Evolutionary conservation across 306 rosid species (phyloP), one percentile per base, ranked within the genome.

Genomic region (Casuarina equisetifolia): DNA sequence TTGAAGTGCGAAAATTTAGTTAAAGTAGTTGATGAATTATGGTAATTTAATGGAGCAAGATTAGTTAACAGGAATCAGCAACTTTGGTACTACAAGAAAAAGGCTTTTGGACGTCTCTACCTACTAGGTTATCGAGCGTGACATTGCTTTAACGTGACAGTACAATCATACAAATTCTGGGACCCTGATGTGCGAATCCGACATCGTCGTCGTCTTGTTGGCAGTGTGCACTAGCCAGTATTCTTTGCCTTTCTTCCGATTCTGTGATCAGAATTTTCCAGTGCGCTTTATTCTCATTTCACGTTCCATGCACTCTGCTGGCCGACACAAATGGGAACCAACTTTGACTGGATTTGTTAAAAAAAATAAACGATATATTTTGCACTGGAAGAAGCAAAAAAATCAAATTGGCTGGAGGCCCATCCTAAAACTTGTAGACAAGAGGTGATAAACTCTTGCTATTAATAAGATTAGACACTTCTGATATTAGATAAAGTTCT

Each of bases 131-230:
- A 71, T 63, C 4, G 45, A 76, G 44, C 40, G 43, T 11, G 75
- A 66, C 77, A 38, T 52, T 62, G 64, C 32, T 42, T 40, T 4
- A n/a, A 12, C 20, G 68, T 9, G 46, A 15, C 72, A 51, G 38
- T 61, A 55, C 25, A 11, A 57, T n/a, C 53, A 51, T 49, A 58
- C 76, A 78, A 69, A 80, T 40, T 9, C 44, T 46, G 85, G 74
- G 78, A 11, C 72, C 81, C 66, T 8, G 54, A 59, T 7, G n/a
- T 62, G 1, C 53, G 19, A 16, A 69, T 43, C 58, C 43, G 80
- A 77, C 80, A 77, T 20, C 9, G 32, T 38, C 25, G n/a, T 67
- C 35, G 20, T 67, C 45, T 53, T 51, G 69, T 74, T 15, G 70
- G 58, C 39, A 51, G 3, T n/a, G 55, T 52, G 49, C 59, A 38